Conservation (phyloP, 2,329 filamentous ascomycete species). For the Lecanoromycetidae sp. region DNA sequence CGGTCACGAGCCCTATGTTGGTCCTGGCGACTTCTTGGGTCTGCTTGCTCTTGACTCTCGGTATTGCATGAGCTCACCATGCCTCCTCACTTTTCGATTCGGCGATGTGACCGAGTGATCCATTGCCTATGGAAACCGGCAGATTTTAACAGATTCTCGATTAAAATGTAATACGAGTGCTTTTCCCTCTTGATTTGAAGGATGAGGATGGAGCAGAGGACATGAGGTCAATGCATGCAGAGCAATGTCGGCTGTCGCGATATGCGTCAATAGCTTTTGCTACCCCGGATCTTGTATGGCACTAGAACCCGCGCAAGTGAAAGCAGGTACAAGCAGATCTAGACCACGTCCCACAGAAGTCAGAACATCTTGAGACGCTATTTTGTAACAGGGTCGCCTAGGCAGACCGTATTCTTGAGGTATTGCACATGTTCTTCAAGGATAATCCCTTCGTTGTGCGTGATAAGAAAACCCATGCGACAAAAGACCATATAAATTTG, state of each 20-base stretch:
- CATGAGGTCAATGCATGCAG: constrained; percentile 12
- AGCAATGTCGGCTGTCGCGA: constrained; percentile 10
- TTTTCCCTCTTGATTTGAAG: no score
- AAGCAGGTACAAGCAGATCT: neutral
- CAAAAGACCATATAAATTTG: neutral
- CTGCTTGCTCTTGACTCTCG: neutral
- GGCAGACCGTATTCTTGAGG: constrained; percentile 2
- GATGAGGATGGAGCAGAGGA: no score
- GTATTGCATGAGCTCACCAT: no score
- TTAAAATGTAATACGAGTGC: no score
- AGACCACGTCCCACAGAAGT: neutral
- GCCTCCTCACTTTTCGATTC: no score
- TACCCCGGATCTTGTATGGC: constrained; percentile 6
- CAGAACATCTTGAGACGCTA: constrained; percentile 5
- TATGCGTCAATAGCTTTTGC: neutral
- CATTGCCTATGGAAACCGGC: no score
- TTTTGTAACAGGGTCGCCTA: constrained; percentile 10
- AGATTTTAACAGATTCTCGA: no score
- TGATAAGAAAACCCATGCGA: neutral
- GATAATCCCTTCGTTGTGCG: neutral
- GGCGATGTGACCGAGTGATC: no score
- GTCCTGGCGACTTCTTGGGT: neutral
- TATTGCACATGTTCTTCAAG: neutral
- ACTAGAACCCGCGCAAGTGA: constrained; percentile 1
- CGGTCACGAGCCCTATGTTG: neutral